Evolutionary conservation across 495 filamentous ascomycete genomes (phyloP).

Genomic region (Daldinia loculata): DNA sequence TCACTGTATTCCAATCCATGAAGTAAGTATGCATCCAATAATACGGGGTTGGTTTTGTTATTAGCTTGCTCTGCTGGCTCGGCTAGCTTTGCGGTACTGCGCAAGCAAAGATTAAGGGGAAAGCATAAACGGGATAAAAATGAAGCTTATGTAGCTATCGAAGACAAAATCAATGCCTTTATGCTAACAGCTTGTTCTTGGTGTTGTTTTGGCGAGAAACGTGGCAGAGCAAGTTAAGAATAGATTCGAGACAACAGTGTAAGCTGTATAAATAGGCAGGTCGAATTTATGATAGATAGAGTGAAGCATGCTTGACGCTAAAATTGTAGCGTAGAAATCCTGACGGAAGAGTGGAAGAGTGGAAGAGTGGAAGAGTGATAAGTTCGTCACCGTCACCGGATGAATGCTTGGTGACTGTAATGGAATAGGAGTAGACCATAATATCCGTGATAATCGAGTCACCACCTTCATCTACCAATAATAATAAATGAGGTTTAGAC

Average conservation of each 20-base stretch:
- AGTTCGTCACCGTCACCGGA: not conserved
- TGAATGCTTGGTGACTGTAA: not conserved
- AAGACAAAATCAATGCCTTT: conserved; percentile 12
- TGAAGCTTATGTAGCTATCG: not conserved
- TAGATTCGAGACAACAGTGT: conserved; percentile 9
- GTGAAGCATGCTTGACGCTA: conserved; percentile 27
- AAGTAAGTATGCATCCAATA: conserved; percentile 40
- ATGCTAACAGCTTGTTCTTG: conserved; percentile 1
- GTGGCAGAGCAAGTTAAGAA: conserved; percentile 29
- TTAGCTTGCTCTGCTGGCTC: not conserved
- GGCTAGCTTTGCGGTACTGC: not conserved
- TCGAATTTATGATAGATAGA: conserved; percentile 6
- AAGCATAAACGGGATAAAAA: not conserved
- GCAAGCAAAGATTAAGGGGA: not conserved
- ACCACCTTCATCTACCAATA: not conserved
- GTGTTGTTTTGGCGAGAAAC: conserved; percentile 4
- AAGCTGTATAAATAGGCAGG: conserved; percentile 7
- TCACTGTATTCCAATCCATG: conserved; percentile 46
- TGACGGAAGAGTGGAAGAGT: conserved; percentile 2
- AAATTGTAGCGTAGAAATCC: conserved; percentile 13
- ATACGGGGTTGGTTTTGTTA: not conserved
- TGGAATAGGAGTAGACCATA: not conserved
- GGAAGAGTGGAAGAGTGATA: not conserved
- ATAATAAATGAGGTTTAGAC: not conserved
- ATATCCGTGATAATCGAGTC: not conserved